Conservation (phyloP, 2,329 filamentous ascomycete species). For the Drechmeria coniospora region DNA sequence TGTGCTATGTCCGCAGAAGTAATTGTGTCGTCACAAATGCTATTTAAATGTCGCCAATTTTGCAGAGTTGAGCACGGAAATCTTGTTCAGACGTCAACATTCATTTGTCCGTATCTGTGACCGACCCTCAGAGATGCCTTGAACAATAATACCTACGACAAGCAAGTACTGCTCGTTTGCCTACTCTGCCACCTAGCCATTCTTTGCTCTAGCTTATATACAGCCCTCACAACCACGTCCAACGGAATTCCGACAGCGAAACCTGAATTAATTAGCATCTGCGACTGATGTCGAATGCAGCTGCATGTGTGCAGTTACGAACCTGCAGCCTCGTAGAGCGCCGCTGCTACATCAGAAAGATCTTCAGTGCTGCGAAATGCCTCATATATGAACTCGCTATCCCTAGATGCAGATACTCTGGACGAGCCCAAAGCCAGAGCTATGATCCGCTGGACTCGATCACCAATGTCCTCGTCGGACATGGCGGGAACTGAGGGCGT, state of each 20-base stretch:
- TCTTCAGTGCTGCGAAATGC: slow-evolving; percentile 16
- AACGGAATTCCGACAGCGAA: slow-evolving; percentile 18
- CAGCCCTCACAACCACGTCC: slow-evolving; percentile 17
- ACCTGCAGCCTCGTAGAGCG: slow-evolving; percentile 19
- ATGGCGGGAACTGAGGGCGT: slow-evolving; percentile 7
- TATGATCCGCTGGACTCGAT: slow-evolving; percentile 6
- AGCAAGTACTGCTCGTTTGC: slow-evolving; percentile 2
- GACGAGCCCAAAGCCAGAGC: too few relatives aligned
- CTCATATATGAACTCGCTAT: slow-evolving; percentile 11
- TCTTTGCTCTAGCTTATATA: slow-evolving; percentile 22
- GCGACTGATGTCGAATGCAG: too few relatives aligned
- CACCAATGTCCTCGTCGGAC: slow-evolving; percentile 12
- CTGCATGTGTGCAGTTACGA: too few relatives aligned
- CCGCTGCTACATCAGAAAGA: slow-evolving; percentile 14
- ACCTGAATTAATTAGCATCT: slow-evolving; percentile 8
- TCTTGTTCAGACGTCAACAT: too few relatives aligned
- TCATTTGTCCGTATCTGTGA: too few relatives aligned
- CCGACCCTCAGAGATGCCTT: too few relatives aligned
- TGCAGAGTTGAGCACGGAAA: too few relatives aligned
- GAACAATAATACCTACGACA: too few relatives aligned
- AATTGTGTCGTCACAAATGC: too few relatives aligned
- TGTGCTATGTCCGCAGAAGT: too few relatives aligned
- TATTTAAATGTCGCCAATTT: too few relatives aligned
- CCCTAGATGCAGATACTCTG: too few relatives aligned
- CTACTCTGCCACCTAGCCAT: slow-evolving; percentile 19